Evolutionary conservation across 2,329 filamentous ascomycete species (phyloP).

Genomic region (Pseudocercospora crystallina): DNA sequence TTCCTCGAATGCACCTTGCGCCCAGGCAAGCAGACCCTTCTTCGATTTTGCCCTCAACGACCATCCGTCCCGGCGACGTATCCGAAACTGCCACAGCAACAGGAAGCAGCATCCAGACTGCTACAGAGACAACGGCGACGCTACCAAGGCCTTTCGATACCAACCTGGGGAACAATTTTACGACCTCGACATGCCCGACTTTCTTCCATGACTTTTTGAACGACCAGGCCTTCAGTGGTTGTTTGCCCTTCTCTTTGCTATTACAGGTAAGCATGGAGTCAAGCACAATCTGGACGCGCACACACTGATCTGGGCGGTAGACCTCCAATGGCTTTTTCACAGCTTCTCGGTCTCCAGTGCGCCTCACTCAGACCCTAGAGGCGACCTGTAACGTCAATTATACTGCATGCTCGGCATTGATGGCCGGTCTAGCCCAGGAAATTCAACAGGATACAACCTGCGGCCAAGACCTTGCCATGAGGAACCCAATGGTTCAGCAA

Average conservation of each 20-base stretch:
- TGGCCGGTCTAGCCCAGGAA: slow-evolving; percentile 64
- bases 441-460: slow-evolving; percentile 67
- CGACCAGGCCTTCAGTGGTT: slow-evolving; percentile 67
- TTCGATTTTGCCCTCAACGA: slow-evolving; percentile 17
- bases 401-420: slow-evolving; percentile 63
- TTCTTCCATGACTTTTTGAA: slow-evolving; percentile 70
- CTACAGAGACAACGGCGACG: slow-evolving; percentile 20
- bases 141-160: slow-evolving; percentile 50
- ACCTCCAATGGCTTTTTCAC: slow-evolving; percentile 84
- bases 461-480: slow-evolving; percentile 64
- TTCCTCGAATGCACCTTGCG: slow-evolving; percentile 25
- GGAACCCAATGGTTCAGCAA: slow-evolving; percentile 70
- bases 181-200: slow-evolving; percentile 55
- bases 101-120: slow-evolving; percentile 19
- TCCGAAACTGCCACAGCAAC: slow-evolving; percentile 20
- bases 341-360: slow-evolving; percentile 66
- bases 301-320: slow-evolving; percentile 43
- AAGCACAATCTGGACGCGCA: not conserved
- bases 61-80: slow-evolving; percentile 13
- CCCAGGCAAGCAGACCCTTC: slow-evolving; percentile 23
- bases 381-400: slow-evolving; percentile 70
- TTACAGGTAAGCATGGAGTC: slow-evolving; percentile 61
- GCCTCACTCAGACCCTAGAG: slow-evolving; percentile 76
- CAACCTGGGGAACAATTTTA: slow-evolving; percentile 54
- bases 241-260: slow-evolving; percentile 81